These are phyloP conservation scores for Calophaca sinica DNA, from an alignment of 306 rosid species.

Conservation along the genomic window DNA sequence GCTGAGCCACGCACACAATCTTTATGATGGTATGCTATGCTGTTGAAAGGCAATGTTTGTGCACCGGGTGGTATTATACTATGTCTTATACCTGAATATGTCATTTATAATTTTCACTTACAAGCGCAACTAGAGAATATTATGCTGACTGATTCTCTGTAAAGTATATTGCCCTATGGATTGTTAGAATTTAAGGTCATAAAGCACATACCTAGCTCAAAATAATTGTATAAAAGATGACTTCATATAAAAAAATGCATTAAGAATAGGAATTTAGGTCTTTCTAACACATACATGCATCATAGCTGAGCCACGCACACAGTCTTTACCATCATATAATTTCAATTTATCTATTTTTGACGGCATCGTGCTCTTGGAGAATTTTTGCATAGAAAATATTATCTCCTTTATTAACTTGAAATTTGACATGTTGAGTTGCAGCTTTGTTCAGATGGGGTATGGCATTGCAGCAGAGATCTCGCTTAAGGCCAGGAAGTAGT, in stretches of 20 bases:
- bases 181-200: background rate
- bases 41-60: conserved; percentile 81
- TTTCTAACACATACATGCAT: background rate
- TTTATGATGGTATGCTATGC: conserved; percentile 61
- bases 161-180: background rate
- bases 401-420: conserved; percentile 20
- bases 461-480: conserved; percentile 91
- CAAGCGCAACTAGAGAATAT: conserved; percentile 36
- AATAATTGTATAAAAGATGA: conserved; percentile 33
- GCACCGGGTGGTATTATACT: conserved; percentile 79
- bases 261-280: conserved; percentile 17
- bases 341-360: conserved; percentile 26
- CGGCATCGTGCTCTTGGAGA: conserved; percentile 20
- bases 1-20: too few relatives aligned
- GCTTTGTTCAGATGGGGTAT: conserved; percentile 93
- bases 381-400: background rate
- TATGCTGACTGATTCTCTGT: conserved; percentile 15
- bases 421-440: conserved; percentile 49
- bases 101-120: conserved; percentile 12
- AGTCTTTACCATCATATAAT: background rate
- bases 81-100: conserved; percentile 28
- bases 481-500: conserved; percentile 75
- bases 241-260: conserved; percentile 15
- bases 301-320: background rate
- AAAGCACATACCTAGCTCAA: conserved; percentile 14